phyloP scores from a whole-genome alignment of 139 green algal genomes.

The Chlorella sp. region DNA sequence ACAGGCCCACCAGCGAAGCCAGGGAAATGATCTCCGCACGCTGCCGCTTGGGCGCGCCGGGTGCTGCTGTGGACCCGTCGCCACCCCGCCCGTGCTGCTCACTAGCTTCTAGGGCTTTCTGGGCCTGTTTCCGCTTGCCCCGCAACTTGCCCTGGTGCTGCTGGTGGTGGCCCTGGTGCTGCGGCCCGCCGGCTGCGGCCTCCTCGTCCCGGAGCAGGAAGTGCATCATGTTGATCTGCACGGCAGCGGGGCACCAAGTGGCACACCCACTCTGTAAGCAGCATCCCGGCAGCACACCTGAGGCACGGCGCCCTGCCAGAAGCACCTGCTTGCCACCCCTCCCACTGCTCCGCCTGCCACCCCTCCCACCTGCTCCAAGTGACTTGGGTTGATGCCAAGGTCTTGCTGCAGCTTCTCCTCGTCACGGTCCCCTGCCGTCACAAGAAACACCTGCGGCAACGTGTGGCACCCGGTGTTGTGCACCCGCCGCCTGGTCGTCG shows the following conservation, averaged over 20 bases:
- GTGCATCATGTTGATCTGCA: slow-evolving; percentile 3
- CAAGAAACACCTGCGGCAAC: neutral
- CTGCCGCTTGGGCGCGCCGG: neutral
- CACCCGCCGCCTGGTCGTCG: too few relatives aligned
- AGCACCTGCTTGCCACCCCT: too few relatives aligned
- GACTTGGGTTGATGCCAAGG: neutral
- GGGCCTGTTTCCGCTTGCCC: too few relatives aligned
- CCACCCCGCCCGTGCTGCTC: neutral
- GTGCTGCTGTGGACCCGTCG: neutral
- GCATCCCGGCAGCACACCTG: too few relatives aligned
- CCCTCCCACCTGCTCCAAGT: slow-evolving; percentile 1
- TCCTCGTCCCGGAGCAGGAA: neutral
- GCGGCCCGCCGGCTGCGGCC: too few relatives aligned
- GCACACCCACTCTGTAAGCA: too few relatives aligned
- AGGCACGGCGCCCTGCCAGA: too few relatives aligned
- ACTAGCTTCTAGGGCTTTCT: neutral
- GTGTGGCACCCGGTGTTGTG: too few relatives aligned
- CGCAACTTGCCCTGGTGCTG: neutral
- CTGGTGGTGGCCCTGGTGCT: neutral
- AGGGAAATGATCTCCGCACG: neutral
- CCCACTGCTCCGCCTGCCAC: too few relatives aligned
- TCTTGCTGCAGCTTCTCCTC: slow-evolving; percentile 3
- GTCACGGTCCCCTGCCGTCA: neutral
- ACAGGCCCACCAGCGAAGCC: neutral
- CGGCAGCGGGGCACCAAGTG: too few relatives aligned